A percentile compares a stretch with the other conserved stretches of the same genome.
These are phyloP conservation scores for Pachysandra terminalis DNA, from an alignment of 164 flowering plant species.

Conservation along the genomic window DNA sequence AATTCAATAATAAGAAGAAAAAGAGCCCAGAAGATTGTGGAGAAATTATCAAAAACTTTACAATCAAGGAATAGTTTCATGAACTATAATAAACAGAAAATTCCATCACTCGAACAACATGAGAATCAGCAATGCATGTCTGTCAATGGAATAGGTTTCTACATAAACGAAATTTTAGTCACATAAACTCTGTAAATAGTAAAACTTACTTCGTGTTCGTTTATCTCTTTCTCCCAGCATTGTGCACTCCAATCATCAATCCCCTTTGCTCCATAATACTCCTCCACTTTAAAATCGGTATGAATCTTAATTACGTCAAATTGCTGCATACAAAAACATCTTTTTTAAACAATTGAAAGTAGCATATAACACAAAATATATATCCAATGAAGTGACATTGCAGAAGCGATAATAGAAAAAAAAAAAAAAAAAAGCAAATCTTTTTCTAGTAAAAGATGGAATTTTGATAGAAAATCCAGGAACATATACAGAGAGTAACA, in stretches of 20 bases:
- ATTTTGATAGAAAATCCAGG: too few species aligned
- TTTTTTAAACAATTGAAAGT: not conserved
- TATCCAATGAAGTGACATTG: too few species aligned
- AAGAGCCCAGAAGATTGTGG: too few species aligned
- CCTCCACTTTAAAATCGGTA: constrained; percentile 50
- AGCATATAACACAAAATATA: too few species aligned
- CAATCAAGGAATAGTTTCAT: not conserved
- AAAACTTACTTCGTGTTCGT: constrained; percentile 51
- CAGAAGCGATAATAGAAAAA: too few species aligned
- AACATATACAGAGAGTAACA: too few species aligned
- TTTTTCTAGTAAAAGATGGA: too few species aligned
- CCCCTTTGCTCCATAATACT: constrained; percentile 68
- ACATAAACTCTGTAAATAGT: not conserved
- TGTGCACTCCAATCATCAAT: constrained; percentile 57
- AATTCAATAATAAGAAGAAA: too few species aligned
- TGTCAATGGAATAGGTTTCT: not conserved
- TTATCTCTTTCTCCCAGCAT: constrained; percentile 61
- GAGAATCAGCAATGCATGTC: not conserved
- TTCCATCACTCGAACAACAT: not conserved
- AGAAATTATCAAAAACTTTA: not conserved
- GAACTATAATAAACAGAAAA: not conserved
- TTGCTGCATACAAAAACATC: constrained; percentile 49
- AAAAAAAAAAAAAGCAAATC: too few species aligned
- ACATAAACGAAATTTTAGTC: too few species aligned
- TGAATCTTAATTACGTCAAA: constrained; percentile 41